Percentiles rank a stretch among this genome's conserved stretches.
Conservation (phyloP, 495 filamentous ascomycete species). For the Annulohypoxylon stygium region DNA sequence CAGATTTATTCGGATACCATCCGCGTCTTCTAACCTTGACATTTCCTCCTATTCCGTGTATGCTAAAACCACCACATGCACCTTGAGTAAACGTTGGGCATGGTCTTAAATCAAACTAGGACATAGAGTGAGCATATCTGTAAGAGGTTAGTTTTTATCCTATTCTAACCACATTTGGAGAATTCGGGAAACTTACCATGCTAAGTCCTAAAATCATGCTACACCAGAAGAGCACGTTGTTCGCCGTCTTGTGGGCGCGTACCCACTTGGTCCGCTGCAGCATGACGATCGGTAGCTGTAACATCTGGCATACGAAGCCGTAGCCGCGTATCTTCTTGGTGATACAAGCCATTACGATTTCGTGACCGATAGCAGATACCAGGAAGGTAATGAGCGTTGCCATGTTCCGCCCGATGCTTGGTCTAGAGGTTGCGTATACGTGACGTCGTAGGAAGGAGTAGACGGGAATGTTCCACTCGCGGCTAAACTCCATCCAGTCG, state of each 20-base stretch:
- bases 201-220: constrained; percentile 93
- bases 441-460: constrained; percentile 96
- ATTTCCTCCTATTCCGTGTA: neutral
- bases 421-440: constrained; percentile 85
- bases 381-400: constrained; percentile 94
- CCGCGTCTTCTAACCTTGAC: neutral
- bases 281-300: constrained; percentile 93
- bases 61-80: constrained; percentile 1
- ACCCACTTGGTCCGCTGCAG: constrained; percentile 85
- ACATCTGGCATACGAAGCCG: constrained; percentile 94
- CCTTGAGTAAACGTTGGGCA: neutral
- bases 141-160: constrained; percentile 32
- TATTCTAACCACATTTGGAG: neutral
- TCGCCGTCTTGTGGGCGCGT: constrained; percentile 78
- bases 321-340: constrained; percentile 97
- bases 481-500: constrained; percentile 94
- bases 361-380: constrained; percentile 88
- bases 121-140: constrained; percentile 69
- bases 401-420: constrained; percentile 78
- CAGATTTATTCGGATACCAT: neutral
- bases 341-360: constrained; percentile 97
- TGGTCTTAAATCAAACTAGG: constrained; percentile 52
- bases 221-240: constrained; percentile 95
- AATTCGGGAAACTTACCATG: constrained; percentile 70
- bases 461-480: constrained; percentile 99